Evolutionary conservation across 495 filamentous ascomycete species (phyloP).

Genomic region (Penicillium canescens): DNA sequence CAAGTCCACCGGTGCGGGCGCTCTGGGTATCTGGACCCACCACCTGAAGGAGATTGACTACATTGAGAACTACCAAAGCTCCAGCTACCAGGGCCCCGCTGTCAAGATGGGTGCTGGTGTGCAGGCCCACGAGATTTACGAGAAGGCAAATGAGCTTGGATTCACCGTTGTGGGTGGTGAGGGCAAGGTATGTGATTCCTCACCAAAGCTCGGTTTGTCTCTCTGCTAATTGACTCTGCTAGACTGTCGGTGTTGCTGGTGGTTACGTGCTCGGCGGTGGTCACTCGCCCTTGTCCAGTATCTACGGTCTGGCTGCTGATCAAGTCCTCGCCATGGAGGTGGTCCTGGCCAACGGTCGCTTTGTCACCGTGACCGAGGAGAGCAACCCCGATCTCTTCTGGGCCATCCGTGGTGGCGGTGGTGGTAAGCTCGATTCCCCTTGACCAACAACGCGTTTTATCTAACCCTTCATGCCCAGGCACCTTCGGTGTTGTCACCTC

Average conservation of each 20-base stretch:
- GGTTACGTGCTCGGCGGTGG: conserved; percentile 47
- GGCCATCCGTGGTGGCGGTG: too few species aligned
- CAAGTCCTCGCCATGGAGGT: conserved; percentile 50
- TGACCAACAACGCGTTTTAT: too few species aligned
- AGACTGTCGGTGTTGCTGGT: conserved; percentile 42
- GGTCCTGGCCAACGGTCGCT: conserved; percentile 55
- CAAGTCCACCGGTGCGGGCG: conserved; percentile 57
- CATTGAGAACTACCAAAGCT: conserved; percentile 31
- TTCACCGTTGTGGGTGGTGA: conserved; percentile 56
- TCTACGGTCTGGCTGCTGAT: conserved; percentile 54
- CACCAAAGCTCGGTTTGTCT: too few species aligned
- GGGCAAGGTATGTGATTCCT: too few species aligned
- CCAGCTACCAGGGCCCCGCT: conserved; percentile 46
- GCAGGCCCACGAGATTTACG: conserved; percentile 52
- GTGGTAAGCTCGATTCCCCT: too few species aligned
- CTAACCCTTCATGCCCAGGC: too few species aligned
- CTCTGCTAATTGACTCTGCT: too few species aligned
- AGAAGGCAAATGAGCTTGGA: conserved; percentile 43
- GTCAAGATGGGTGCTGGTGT: conserved; percentile 61
- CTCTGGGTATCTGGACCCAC: conserved; percentile 62
- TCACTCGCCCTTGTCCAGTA: conserved; percentile 50
- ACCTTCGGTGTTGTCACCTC: too few species aligned
- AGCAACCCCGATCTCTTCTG: conserved; percentile 63
- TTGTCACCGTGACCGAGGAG: conserved; percentile 49
- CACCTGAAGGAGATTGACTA: conserved; percentile 50